Conservation (phyloP, 192 early-diverging fungal species). For the Cladochytrium replicatum region DNA sequence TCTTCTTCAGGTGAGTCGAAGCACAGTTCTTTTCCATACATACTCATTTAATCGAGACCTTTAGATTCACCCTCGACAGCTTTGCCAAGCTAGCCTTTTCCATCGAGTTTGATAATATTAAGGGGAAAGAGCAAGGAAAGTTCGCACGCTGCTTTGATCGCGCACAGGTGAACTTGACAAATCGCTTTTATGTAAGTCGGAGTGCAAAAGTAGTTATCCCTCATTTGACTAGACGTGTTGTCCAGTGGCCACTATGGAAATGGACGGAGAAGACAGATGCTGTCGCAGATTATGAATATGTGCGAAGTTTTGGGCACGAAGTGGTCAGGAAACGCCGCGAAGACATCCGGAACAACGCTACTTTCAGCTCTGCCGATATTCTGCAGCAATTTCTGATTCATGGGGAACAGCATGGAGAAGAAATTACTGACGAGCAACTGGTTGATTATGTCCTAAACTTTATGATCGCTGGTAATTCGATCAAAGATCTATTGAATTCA, state of each 20-base stretch:
- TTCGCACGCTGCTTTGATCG: constrained; percentile 27
- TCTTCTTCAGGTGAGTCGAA: constrained; percentile 27
- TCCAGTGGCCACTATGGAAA: constrained; percentile 11
- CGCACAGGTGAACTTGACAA: constrained; percentile 4
- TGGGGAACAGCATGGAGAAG: constrained; percentile 12
- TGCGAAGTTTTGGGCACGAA: constrained; percentile 9
- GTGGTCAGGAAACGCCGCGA: constrained; percentile 11
- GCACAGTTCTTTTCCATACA: too few relatives aligned
- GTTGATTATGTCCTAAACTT: constrained; percentile 30
- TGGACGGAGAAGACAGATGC: constrained; percentile 1
- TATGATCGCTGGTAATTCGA: constrained; percentile 32
- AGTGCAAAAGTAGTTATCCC: too few relatives aligned
- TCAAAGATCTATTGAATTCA: too few relatives aligned
- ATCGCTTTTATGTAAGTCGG: constrained; percentile 11
- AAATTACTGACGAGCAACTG: constrained; percentile 17
- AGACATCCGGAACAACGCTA: not conserved
- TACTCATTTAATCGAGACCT: too few relatives aligned
- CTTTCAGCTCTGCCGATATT: constrained; percentile 14
- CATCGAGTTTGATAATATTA: constrained; percentile 2
- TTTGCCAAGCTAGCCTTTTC: constrained; percentile 29
- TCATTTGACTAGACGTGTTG: too few relatives aligned
- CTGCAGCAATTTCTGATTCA: constrained; percentile 19
- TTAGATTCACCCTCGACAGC: constrained; percentile 26
- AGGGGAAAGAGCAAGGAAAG: not conserved
- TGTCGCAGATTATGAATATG: not conserved